Evolutionary conservation across 2,329 filamentous ascomycete genomes (phyloP).

Genomic region (Alternaria infectoria): DNA sequence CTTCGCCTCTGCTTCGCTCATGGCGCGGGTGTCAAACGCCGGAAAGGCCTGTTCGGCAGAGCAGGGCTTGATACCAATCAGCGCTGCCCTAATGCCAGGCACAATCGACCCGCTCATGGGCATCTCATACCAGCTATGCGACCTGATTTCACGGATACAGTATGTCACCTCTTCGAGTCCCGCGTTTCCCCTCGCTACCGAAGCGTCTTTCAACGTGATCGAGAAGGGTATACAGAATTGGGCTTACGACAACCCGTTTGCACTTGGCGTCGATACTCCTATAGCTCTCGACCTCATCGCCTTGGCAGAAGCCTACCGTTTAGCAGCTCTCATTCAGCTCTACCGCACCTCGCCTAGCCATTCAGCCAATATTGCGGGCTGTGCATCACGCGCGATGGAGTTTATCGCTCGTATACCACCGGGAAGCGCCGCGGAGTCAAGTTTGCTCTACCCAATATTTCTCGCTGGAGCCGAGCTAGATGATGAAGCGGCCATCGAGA

Average conservation of each 20-base stretch:
- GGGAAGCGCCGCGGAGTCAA: slow-evolving; percentile 44
- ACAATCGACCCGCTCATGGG: slow-evolving; percentile 48
- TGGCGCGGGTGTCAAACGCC: slow-evolving; percentile 36
- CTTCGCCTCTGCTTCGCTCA: slow-evolving; percentile 44
- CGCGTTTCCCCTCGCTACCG: slow-evolving; percentile 41
- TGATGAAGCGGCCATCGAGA: slow-evolving; percentile 35
- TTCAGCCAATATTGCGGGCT: slow-evolving; percentile 31
- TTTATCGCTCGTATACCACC: slow-evolving; percentile 44
- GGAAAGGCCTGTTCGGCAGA: slow-evolving; percentile 22
- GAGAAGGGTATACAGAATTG: slow-evolving; percentile 41
- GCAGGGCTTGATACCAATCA: slow-evolving; percentile 25
- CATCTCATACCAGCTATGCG: slow-evolving; percentile 43
- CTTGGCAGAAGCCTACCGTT: slow-evolving; percentile 43
- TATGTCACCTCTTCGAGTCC: slow-evolving; percentile 41
- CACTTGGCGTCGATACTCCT: slow-evolving; percentile 36
- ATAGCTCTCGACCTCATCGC: slow-evolving; percentile 45
- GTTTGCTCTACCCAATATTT: slow-evolving; percentile 46
- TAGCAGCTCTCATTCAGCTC: slow-evolving; percentile 44
- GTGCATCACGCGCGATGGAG: slow-evolving; percentile 42
- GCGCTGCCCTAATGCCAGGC: slow-evolving; percentile 24
- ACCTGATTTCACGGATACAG: slow-evolving; percentile 43
- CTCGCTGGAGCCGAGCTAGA: slow-evolving; percentile 44
- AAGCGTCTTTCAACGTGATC: slow-evolving; percentile 42
- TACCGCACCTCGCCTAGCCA: slow-evolving; percentile 40
- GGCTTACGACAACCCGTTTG: slow-evolving; percentile 43